Base-by-base conservation (phyloP, 2,329 filamentous ascomycete species). In the Aspergillus sp. region DNA sequence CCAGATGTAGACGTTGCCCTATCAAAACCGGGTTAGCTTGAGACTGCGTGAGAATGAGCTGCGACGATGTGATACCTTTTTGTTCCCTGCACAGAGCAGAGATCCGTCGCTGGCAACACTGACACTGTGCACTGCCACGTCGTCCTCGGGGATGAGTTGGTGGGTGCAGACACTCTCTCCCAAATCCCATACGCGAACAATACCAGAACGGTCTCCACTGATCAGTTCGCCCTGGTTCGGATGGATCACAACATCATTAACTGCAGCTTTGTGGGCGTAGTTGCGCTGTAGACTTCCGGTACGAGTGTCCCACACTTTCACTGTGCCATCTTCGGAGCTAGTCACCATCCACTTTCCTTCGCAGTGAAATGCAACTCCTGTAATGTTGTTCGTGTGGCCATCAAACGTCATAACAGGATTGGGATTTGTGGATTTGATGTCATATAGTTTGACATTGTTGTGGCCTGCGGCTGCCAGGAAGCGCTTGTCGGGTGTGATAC, bases 321-420 rank as follows among this genome's bases (percentile, higher is more conserved):
- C 90, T 0, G 89, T 95, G 58, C 90, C 88, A 62, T 98, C 93
- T 68, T 98, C 93, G 37, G 88, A 95, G 67, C 87, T 94, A 7
- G 93, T 98, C 12, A 97, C 93, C 88, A 98, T 96, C 93, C 93
- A 98, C 72, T 98, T 98, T 8, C 91, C 90, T 68, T 98, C 93
- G 66, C 91, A 97, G 67, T 98, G 93, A 65, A 98, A 98, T 8
- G 90, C 90, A 37, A 98, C 88, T 35, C 93, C 93, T 0, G 93
- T 98, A 63, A 98, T 85, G 61, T 98, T 98, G 54, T 85, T 89
- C 9, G 88, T 93, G 70, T 98, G 93, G 34, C 93, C 93, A 64
- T 97, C 91, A 60, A 98, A 97, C 13, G 86, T 90, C 60, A 97
- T 81, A 26, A 97, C 78, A 1, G 93, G 86, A 53, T 91, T 93